Conservation (phyloP, 2,329 filamentous ascomycete genomes). For the Trichoderma sp. region DNA sequence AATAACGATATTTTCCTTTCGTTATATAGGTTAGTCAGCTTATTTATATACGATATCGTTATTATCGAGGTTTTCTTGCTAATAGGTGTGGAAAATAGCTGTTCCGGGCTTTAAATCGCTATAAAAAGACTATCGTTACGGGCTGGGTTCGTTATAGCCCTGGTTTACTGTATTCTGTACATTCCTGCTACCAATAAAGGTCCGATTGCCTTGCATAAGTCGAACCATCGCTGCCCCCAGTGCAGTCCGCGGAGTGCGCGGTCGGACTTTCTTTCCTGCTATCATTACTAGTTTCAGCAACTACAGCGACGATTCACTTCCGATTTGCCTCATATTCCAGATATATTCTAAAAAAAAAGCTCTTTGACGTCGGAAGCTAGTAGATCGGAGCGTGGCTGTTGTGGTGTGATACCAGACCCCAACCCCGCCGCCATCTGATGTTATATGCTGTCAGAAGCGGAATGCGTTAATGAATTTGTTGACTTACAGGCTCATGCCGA, state of each 20-base stretch:
- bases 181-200: not conserved
- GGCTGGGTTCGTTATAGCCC: too few relatives aligned
- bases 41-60: too few relatives aligned
- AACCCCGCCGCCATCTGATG: not conserved
- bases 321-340: not conserved
- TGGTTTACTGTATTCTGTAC: not conserved
- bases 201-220: not conserved
- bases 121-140: too few relatives aligned
- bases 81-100: too few relatives aligned
- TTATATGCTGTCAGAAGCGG: not conserved
- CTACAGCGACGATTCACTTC: not conserved
- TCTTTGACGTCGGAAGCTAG: not conserved
- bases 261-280: not conserved
- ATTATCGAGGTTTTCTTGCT: too few relatives aligned
- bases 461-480: not conserved
- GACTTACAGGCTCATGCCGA: not conserved
- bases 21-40: too few relatives aligned
- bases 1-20: too few relatives aligned
- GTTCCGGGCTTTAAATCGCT: too few relatives aligned
- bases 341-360: not conserved
- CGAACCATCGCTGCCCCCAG: not conserved
- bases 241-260: not conserved
- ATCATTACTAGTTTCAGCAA: not conserved
- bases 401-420: not conserved
- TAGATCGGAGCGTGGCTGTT: not conserved